Conservation (phyloP, 2,329 filamentous ascomycete species). For the Colletotrichum liriopes region DNA sequence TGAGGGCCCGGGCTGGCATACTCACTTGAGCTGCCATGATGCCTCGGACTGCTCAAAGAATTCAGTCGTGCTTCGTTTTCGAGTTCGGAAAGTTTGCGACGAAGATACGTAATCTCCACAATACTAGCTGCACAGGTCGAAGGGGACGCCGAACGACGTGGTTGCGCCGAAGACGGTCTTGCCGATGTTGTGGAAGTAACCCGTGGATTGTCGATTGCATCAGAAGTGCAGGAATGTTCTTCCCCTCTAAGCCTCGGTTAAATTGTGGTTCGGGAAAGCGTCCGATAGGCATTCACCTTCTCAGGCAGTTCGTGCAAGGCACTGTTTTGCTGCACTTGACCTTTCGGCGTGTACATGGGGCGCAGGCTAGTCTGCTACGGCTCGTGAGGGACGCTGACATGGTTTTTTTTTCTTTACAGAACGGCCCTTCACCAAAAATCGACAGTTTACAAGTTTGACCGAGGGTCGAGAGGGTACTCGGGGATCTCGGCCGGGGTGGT, state of each 20-base stretch:
- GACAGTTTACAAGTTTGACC: background rate
- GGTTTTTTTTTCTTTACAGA: background rate
- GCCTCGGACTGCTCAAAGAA: background rate
- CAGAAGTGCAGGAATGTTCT: background rate
- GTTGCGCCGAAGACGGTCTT: background rate
- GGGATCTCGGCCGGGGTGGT: slow-evolving; percentile 1
- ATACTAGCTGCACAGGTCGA: background rate
- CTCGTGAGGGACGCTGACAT: slow-evolving; percentile 5
- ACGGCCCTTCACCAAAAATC: background rate
- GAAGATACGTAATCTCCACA: background rate
- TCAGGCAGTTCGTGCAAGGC: slow-evolving; percentile 47
- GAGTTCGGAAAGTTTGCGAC: background rate
- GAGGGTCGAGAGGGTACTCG: background rate
- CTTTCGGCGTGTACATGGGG: slow-evolving; percentile 43
- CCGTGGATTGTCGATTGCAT: background rate
- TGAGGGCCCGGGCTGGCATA: background rate
- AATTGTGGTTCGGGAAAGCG: no score
- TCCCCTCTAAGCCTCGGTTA: background rate
- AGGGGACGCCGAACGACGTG: background rate
- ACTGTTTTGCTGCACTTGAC: slow-evolving; percentile 47
- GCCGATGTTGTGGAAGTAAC: background rate
- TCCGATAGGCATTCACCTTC: slow-evolving; percentile 24
- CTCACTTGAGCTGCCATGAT: background rate
- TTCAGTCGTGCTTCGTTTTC: background rate
- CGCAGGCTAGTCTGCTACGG: slow-evolving; percentile 42